Evolutionary conservation across 257 asterid species (phyloP), one percentile per base, ranked within the genome.

Genomic region (Perilla frutescens): DNA sequence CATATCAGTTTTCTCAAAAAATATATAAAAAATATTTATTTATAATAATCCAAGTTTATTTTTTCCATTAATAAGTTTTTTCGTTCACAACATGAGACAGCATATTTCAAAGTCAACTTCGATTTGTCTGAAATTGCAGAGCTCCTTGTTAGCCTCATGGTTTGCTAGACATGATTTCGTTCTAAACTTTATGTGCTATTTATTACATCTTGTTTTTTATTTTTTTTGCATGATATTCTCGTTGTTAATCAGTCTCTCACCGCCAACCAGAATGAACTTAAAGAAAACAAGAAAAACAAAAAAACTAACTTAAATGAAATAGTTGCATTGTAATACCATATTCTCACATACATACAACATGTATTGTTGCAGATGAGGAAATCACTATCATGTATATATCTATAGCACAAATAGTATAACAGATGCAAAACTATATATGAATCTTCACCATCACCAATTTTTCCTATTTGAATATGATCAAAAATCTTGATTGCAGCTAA

Each of bases 241-340:
- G 7, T 48, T 31, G 37, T 8, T 5, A 45, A 10, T 8, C 8
- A 3, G 12, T 45, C 4, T 8, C 10, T 6, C 20, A 60, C 66
- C 50, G 43, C n/a, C 71, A 36, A 13, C 54, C 26, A 62, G 7
- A 53, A 53, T 53, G 73, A 68, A 53, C 45, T 57, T 1, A 49
- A 15, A 9, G 8, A 36, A 32, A 50, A 36, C 61, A 55, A 20
- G 26, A 20, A 20, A 20, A 20, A 20, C 10, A 39, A 71, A 58
- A 7, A n/a, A 31, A n/a, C 44, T 39, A 6, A 6, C 4, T 73
- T 53, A 3, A 0, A 32, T 41, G 47, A 53, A 54, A 13, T 13
- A 53, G 60, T 63, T 51, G n/a, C 70, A 55, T 37, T 62, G 12
- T 49, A 72, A 13, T 58, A 29, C 29, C 37, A 49, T 34, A 1